These are phyloP conservation scores for Microcera coccophila DNA, from an alignment of 2,329 filamentous ascomycete species.

Conservation along the genomic window DNA sequence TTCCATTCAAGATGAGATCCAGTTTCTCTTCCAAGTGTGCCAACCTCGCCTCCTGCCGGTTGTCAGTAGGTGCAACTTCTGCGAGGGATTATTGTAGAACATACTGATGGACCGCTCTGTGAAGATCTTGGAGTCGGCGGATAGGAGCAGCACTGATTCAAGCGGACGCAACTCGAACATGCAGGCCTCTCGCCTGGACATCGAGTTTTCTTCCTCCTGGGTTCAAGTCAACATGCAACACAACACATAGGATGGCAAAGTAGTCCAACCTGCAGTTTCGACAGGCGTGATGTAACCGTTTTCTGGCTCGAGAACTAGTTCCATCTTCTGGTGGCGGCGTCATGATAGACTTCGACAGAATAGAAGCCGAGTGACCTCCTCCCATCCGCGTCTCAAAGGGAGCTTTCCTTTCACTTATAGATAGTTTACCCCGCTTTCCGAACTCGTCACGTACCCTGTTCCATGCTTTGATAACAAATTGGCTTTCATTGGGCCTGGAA, in stretches of 20 bases:
- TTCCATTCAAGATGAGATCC: slow-evolving; percentile 46
- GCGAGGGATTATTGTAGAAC: slow-evolving; percentile 12
- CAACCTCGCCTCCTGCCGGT: slow-evolving; percentile 45
- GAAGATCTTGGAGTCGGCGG: slow-evolving; percentile 35
- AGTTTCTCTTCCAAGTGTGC: slow-evolving; percentile 50
- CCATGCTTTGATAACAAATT: too few relatives aligned
- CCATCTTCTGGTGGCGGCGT: slow-evolving; percentile 34
- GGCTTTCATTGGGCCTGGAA: too few relatives aligned
- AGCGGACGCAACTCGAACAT: slow-evolving; percentile 48
- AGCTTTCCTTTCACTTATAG: slow-evolving; percentile 16
- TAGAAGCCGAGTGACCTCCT: slow-evolving; percentile 4
- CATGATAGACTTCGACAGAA: slow-evolving; percentile 12
- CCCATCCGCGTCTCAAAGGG: not conserved
- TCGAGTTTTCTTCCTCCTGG: slow-evolving; percentile 47
- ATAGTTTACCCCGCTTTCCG: slow-evolving; percentile 6
- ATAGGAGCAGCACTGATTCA: slow-evolving; percentile 47
- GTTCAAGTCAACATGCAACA: slow-evolving; percentile 1
- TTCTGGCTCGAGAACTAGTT: slow-evolving; percentile 31
- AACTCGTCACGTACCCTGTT: too few relatives aligned
- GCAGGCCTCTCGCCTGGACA: slow-evolving; percentile 50
- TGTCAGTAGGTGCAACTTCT: slow-evolving; percentile 14
- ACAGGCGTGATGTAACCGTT: slow-evolving; percentile 41
- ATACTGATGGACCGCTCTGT: slow-evolving; percentile 43
- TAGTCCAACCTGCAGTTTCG: slow-evolving; percentile 44
- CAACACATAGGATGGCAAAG: not conserved